Base-by-base conservation (phyloP, 2,329 filamentous ascomycete species). In the Colletotrichum higginsianum region DNA sequence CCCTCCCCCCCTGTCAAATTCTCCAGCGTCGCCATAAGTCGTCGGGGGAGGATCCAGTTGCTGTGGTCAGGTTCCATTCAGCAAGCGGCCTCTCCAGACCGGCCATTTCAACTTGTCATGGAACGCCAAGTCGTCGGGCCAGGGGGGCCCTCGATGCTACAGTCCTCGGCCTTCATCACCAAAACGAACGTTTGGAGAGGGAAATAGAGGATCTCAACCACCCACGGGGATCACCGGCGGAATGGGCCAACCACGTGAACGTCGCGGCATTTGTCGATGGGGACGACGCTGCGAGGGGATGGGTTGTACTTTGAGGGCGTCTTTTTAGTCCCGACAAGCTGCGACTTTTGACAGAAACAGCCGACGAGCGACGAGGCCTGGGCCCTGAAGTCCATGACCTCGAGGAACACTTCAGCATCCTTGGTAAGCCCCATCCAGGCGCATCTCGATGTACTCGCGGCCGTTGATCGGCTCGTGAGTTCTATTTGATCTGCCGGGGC, bases 381-480 rank as follows among this genome's bases (percentile, higher is more conserved):
- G 15, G 21, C 26, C 26, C 38, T 49, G 30, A 7, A 8, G 30
- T 8, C 5, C 30, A 30, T 30, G 30, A 8, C 1, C 7, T 30
- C 30, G 30, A 8, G 5, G 30, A 30, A 30, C 30, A 35, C 30
- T 35, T 9, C 9, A 35, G 9, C 26, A 26, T 40, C 50, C 12
- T 35, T 38, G 55, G 40, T 77, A 77, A 3, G 72, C 66, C 16
- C 77, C 76, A 60, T 75, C 75, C 57, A 79, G 71, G 1, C 77
- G 71, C 75, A 76, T 78, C 23, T 77, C 73, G 16, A 78, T 73
- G 55, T 80, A 81, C 35, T 80, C 77, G 57, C 68, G 64, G 35
- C 74, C 74, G 40, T 76, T 77, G 35, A 79, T 74, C 35, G 87
- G 86, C 64, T 84, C 83, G 75, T 90, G 89, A 30, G 30, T 30